Conservation (phyloP, 2,329 filamentous ascomycete genomes). For the Raffaelea arxii region DNA sequence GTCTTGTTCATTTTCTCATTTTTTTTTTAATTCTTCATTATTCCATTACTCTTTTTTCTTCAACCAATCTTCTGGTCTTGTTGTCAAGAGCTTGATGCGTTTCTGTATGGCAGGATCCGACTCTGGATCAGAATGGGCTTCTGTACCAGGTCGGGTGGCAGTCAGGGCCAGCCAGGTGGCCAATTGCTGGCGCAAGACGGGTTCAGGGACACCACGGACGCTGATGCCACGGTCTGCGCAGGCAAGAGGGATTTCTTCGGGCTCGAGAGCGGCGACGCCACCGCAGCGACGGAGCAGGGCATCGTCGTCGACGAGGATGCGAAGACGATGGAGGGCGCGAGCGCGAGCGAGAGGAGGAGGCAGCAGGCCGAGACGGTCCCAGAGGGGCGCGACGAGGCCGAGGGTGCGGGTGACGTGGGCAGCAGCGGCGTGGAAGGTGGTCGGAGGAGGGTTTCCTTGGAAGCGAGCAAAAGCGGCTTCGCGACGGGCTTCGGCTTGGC, state of each 20-base stretch:
- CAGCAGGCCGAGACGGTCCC: conserved; percentile 39
- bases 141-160: no score
- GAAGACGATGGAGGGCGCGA: conserved; percentile 43
- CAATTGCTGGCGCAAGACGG: conserved; percentile 38
- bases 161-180: conserved; percentile 39
- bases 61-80: conserved; percentile 12
- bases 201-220: conserved; percentile 41
- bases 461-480: conserved; percentile 30
- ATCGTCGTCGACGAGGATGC: conserved; percentile 64
- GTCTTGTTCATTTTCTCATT: no score
- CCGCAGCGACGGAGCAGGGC: conserved; percentile 53
- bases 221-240: conserved; percentile 60
- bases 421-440: conserved; percentile 14
- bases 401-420: conserved; percentile 32
- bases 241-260: conserved; percentile 58
- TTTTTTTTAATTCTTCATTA: not conserved
- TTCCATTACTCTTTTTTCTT: not conserved
- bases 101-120: not conserved
- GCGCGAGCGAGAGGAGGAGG: conserved; percentile 40
- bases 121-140: no score
- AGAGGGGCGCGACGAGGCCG: conserved; percentile 34
- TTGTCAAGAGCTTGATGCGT: conserved; percentile 9
- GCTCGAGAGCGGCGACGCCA: conserved; percentile 46
- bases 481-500: conserved; percentile 43
- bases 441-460: not conserved